phyloP scores from a whole-genome alignment of 768 basidiomycete genomes.

The Termitomyces sp. region DNA sequence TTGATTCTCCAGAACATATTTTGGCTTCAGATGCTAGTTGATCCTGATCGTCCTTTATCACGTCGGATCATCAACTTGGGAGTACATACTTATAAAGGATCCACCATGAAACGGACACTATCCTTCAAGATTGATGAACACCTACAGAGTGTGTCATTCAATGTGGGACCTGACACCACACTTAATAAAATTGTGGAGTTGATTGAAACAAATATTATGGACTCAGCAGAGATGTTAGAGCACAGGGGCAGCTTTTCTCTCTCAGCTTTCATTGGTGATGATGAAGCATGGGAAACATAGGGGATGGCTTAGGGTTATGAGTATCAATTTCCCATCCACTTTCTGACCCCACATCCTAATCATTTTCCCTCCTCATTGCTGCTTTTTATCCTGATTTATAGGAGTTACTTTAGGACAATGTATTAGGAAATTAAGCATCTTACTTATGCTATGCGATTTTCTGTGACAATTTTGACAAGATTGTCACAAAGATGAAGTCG shows the following conservation, averaged over 20 bases:
- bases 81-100: constrained; percentile 10
- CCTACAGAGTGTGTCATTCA: constrained; percentile 5
- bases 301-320: constrained; percentile 5
- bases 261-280: neutral
- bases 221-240: neutral
- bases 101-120: constrained; percentile 13
- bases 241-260: neutral
- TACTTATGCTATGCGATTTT: constrained; percentile 2
- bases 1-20: constrained; percentile 22
- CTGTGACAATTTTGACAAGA: constrained; percentile 9
- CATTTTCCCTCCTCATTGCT: neutral
- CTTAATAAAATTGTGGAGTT: constrained; percentile 6
- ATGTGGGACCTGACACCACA: constrained; percentile 16
- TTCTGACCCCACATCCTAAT: too few relatives aligned
- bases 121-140: constrained; percentile 15
- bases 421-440: neutral
- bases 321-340: too few relatives aligned
- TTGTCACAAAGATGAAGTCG: neutral
- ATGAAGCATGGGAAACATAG: constrained; percentile 1
- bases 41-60: constrained; percentile 7
- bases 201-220: neutral
- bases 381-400: constrained; percentile 1
- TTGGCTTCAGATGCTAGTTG: constrained; percentile 15
- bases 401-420: neutral
- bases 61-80: constrained; percentile 17